These are phyloP conservation scores for Mycosphaerelloides madeirae DNA, from an alignment of 2,329 filamentous ascomycete species.

Conservation along the genomic window DNA sequence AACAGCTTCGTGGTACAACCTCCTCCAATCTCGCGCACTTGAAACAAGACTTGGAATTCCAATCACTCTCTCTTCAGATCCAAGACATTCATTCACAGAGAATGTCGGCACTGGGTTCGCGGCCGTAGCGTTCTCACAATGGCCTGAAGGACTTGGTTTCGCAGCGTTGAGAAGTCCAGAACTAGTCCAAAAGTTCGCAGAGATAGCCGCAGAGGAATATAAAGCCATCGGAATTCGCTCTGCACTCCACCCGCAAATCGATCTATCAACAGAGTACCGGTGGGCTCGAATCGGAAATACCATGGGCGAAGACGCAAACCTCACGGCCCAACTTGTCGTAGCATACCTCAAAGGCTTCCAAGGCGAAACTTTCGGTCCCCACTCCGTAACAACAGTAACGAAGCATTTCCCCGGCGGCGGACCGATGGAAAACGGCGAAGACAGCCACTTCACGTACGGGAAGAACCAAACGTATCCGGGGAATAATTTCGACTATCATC, in stretches of 20 bases:
- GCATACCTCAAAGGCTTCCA: constrained; percentile 49
- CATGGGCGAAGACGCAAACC: constrained; percentile 47
- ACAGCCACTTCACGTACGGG: constrained; percentile 51
- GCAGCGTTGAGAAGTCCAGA: constrained; percentile 45
- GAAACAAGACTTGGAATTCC: constrained; percentile 48
- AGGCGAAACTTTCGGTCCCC: constrained; percentile 39
- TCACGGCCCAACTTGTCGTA: constrained; percentile 27
- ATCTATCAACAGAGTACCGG: constrained; percentile 49
- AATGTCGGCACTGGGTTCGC: constrained; percentile 42
- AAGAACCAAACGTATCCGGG: constrained; percentile 51
- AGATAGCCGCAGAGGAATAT: constrained; percentile 48
- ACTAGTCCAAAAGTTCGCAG: constrained; percentile 45
- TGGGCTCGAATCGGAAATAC: constrained; percentile 47
- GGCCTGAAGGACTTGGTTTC: constrained; percentile 50
- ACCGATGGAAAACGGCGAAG: constrained; percentile 47
- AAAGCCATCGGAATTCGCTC: constrained; percentile 41
- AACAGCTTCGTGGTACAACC: constrained; percentile 39
- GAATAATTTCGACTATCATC: constrained; percentile 47
- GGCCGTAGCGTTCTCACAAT: constrained; percentile 46
- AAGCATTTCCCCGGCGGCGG: constrained; percentile 54
- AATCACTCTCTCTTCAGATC: constrained; percentile 47
- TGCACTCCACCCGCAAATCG: constrained; percentile 49
- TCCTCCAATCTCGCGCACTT: constrained; percentile 40
- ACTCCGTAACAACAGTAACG: constrained; percentile 47
- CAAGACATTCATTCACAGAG: constrained; percentile 44